A percentile compares a stretch with the other conserved stretches of the same genome.
phyloP scores from a whole-genome alignment of 1,284 basidiomycete genomes.

The Irpex sp. region DNA sequence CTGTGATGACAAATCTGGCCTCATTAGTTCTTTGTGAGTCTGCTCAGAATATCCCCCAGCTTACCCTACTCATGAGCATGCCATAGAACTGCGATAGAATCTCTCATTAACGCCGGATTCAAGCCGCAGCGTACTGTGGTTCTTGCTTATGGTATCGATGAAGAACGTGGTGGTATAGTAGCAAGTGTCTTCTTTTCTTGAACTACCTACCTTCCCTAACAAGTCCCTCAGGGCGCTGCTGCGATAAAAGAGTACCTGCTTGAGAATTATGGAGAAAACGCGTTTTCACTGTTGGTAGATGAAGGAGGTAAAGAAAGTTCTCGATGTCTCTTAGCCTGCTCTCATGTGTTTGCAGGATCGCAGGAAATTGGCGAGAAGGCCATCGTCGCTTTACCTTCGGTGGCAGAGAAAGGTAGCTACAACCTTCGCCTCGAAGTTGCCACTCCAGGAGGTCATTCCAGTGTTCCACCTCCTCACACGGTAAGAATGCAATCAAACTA shows the following conservation, averaged over 20 bases:
- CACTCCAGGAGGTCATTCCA: slow-evolving; percentile 66
- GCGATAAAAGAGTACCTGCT: slow-evolving; percentile 46
- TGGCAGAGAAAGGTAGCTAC: slow-evolving; percentile 66
- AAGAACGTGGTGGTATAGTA: slow-evolving; percentile 55
- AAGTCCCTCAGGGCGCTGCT: slow-evolving; percentile 41
- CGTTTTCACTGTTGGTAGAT: slow-evolving; percentile 54
- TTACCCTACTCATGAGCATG: too few relatives aligned
- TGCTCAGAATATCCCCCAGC: background rate
- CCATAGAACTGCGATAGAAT: slow-evolving; percentile 47
- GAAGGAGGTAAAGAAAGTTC: slow-evolving; percentile 35
- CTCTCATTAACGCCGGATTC: slow-evolving; percentile 49
- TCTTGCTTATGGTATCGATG: slow-evolving; percentile 67
- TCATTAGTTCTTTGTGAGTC: slow-evolving; percentile 54
- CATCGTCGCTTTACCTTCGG: slow-evolving; percentile 44
- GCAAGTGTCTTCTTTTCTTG: slow-evolving; percentile 25
- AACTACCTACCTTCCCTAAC: background rate
- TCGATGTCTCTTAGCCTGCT: background rate
- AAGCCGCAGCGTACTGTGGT: slow-evolving; percentile 51
- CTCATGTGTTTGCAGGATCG: slow-evolving; percentile 22
- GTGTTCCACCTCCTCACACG: slow-evolving; percentile 54
- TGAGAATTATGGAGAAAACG: slow-evolving; percentile 46
- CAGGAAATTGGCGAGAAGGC: slow-evolving; percentile 31
- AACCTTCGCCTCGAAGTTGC: slow-evolving; percentile 50
- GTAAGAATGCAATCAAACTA: slow-evolving; percentile 25
- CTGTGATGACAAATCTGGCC: slow-evolving; percentile 58